Conservation (phyloP, 495 filamentous ascomycete genomes). For the Talaromyces borbonicus region DNA sequence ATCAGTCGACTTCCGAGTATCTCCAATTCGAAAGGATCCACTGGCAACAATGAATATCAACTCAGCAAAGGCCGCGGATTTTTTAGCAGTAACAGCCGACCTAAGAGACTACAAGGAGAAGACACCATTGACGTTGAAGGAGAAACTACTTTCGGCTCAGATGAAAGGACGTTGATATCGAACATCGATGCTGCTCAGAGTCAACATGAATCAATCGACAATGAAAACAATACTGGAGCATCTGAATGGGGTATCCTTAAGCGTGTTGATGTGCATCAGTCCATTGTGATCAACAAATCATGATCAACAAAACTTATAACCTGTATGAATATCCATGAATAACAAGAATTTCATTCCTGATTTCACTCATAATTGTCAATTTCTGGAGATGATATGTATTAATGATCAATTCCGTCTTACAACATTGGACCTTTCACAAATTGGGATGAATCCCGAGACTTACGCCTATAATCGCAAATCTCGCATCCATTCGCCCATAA, state of each 20-base stretch:
- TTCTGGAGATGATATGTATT: too few species aligned
- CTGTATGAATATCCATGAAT: too few species aligned
- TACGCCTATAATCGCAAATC: too few species aligned
- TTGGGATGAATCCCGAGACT: too few species aligned
- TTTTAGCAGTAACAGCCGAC: not conserved
- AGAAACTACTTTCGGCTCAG: not conserved
- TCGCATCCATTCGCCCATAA: too few species aligned
- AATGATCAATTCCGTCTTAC: too few species aligned
- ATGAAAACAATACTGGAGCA: not conserved
- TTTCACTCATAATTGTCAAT: too few species aligned
- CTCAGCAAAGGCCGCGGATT: conserved; percentile 10
- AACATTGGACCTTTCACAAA: too few species aligned
- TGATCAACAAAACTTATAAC: too few species aligned
- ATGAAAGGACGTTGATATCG: not conserved
- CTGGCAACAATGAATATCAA: conserved; percentile 11
- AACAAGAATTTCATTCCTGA: too few species aligned
- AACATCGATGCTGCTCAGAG: not conserved
- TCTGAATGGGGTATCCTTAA: conserved; percentile 21
- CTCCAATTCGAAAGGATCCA: conserved; percentile 13
- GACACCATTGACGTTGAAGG: not conserved
- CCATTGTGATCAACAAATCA: not conserved
- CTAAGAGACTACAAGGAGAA: not conserved
- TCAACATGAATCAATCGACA: not conserved
- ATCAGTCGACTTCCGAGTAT: conserved; percentile 13
- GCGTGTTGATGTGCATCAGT: conserved; percentile 26